Evolutionary conservation across 768 basidiomycete genomes (phyloP), one percentile per base, ranked within the genome.

Genomic region (Termitomyces sp.): DNA sequence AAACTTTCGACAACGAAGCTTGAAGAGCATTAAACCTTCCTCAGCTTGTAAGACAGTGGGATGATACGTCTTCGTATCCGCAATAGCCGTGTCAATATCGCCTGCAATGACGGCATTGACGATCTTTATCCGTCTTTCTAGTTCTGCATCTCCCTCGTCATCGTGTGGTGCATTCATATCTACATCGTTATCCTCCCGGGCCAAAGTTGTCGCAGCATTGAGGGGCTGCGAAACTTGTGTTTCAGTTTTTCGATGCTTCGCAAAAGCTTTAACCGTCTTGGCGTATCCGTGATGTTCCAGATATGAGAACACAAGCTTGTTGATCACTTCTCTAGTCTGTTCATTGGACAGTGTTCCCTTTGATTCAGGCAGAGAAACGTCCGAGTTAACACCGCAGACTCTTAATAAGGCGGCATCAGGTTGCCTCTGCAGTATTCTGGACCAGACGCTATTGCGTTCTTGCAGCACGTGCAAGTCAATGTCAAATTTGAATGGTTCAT

Each of bases 381-480:
- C 65, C 36, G 64, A 59, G 42, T 64, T 67, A 59, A 49, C 29
- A 51, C 65, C 64, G 50, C 62, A 60, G 48, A 68, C 67, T 20
- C 56, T 60, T 56, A 79, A 57, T 5, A 77, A 60, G 12, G 69
- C 68, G 49, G 73, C 63, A 62, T 81, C 75, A 46, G 89, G 71
- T 9, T 80, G 77, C 1, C 81, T 84, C 48, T 72, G 73, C 63
- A 87, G 78, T 52, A 92, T 88, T 55, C 77, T 80, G 12, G 75
- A 72, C 92, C 92, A 93, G 3, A 82, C 81, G 7, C 67, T 70
- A 56, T 84, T 82, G 52, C 85, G 82, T 62, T 82, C 82, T 63
- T 87, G 85, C 61, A 86, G 85, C 16, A 91, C 88, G 65, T 95
- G 84, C 49, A 86, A 83, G 55, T 94, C 90, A 66, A 98, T 96